Base-by-base conservation (phyloP, 306 rosid genomes). In the Boehmeria nivea region DNA sequence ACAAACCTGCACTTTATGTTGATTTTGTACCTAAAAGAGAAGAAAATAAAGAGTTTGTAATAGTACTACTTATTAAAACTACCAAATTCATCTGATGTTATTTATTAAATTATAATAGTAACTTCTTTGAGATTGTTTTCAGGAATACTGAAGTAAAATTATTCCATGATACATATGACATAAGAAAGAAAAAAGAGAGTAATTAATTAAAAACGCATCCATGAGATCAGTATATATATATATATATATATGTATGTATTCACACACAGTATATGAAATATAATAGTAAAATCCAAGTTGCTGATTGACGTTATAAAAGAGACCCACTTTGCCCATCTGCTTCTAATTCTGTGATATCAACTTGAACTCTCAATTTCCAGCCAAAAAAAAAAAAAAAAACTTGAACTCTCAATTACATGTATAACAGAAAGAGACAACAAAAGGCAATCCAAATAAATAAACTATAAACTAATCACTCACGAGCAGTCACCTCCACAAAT, bases 401-500 rank as follows among this genome's bases (percentile, higher is more conserved):
- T 49, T 23, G 22, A 44, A 14, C 27, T 53, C 20, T n/a, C n/a
- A n/a, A 53, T 53, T 53, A 18, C 59, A 28, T 16, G 9, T 33
- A 34, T 15, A 57, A 57, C 36, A 57, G 21, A 40, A 38, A n/a
- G 20, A 56, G 47, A 37, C 44, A 9, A 39, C 16, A 33, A 54
- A 54, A 33, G 25, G 45, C 17, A n/a, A 40, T 40, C 9, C n/a
- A 40, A 40, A n/a, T 40, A 1, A 40, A 40, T 16, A 1, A 54
- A 53, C 3, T 22, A 54, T 8, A 19, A 34, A 53, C 21, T 9
- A 57, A 39, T 37, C 33, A 39, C 48, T 21, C 61, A 56, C 31
- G 45, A 40, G 45, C 33, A 38, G 25, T 54, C 44, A 22, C 48
- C 61, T 57, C 61, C 61, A 57, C 61, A 57, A 57, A 57, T 57